Conservation (phyloP, 1,139 yeast species). For the Candida smagusa region DNA sequence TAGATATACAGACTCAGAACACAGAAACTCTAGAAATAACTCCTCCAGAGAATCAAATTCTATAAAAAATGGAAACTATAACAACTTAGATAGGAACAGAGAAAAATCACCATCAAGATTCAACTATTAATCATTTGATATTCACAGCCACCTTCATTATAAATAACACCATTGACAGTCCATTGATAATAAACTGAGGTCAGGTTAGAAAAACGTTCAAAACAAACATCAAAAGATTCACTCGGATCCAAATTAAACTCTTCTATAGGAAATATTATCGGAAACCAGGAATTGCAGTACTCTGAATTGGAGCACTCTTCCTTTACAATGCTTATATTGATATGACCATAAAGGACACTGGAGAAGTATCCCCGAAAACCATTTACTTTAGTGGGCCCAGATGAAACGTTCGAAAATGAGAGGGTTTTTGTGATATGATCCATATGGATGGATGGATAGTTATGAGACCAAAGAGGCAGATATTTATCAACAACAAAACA, state of each 20-base stretch:
- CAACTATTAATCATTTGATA: slow-evolving; percentile 4
- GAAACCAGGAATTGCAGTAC: slow-evolving; percentile 54
- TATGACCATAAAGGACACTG: slow-evolving; percentile 60
- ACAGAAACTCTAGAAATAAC: neutral
- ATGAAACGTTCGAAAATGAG: slow-evolving; percentile 13
- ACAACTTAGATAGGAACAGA: slow-evolving; percentile 1
- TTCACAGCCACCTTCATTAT: slow-evolving; percentile 17
- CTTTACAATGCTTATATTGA: slow-evolving; percentile 32
- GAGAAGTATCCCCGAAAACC: slow-evolving; percentile 75
- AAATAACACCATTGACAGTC: slow-evolving; percentile 35
- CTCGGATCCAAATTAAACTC: slow-evolving; percentile 41
- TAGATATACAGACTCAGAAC: slow-evolving; percentile 1
- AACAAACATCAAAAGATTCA: slow-evolving; percentile 51
- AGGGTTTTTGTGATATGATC: neutral
- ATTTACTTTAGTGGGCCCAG: slow-evolving; percentile 37
- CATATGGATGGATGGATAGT: slow-evolving; percentile 35
- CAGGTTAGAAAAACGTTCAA: slow-evolving; percentile 28
- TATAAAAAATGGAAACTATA: neutral
- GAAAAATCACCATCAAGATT: slow-evolving; percentile 8
- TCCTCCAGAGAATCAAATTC: neutral
- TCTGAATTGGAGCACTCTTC: slow-evolving; percentile 12
- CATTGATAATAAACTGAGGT: slow-evolving; percentile 72
- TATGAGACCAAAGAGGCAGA: slow-evolving; percentile 51
- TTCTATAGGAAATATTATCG: slow-evolving; percentile 67
- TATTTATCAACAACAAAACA: slow-evolving; percentile 36